phyloP scores from a whole-genome alignment of 805 yeast species.

The Candida insectalens region DNA sequence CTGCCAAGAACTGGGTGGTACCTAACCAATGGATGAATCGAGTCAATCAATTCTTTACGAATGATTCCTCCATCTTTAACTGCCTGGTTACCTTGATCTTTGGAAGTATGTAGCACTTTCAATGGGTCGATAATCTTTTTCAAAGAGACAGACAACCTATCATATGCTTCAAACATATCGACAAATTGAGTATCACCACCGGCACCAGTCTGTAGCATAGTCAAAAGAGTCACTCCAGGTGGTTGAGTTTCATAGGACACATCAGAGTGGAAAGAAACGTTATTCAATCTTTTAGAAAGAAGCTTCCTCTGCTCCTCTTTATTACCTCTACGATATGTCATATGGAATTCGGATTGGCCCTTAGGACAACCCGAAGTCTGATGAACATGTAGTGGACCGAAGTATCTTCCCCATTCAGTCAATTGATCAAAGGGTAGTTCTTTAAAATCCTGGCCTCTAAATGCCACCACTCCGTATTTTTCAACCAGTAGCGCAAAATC shows the following conservation, averaged over 20 bases:
- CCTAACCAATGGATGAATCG: constrained; percentile 63
- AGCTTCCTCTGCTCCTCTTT: constrained; percentile 27
- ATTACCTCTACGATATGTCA: constrained; percentile 44
- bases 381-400: constrained; percentile 65
- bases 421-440: constrained; percentile 38
- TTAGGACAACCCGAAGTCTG: constrained; percentile 69
- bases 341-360: constrained; percentile 48
- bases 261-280: constrained; percentile 60
- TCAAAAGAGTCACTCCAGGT: constrained; percentile 59
- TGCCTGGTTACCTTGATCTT: constrained; percentile 58
- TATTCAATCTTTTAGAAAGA: constrained; percentile 26
- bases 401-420: constrained; percentile 47
- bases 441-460: constrained; percentile 59
- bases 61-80: constrained; percentile 48
- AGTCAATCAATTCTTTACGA: constrained; percentile 53
- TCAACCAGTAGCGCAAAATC: constrained; percentile 64
- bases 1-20: constrained; percentile 65
- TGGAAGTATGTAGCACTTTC: constrained; percentile 61
- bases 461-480: constrained; percentile 58
- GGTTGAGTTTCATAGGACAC: constrained; percentile 67
- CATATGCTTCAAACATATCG: constrained; percentile 62
- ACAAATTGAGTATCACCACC: constrained; percentile 81
- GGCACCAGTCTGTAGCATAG: constrained; percentile 40
- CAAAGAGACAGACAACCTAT: constrained; percentile 58
- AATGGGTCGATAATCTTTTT: constrained; percentile 48